A percentile compares a stretch with the other conserved stretches of the same genome.
Conservation (phyloP, 2,329 filamentous ascomycete genomes). For the Alternaria triticimaculans region DNA sequence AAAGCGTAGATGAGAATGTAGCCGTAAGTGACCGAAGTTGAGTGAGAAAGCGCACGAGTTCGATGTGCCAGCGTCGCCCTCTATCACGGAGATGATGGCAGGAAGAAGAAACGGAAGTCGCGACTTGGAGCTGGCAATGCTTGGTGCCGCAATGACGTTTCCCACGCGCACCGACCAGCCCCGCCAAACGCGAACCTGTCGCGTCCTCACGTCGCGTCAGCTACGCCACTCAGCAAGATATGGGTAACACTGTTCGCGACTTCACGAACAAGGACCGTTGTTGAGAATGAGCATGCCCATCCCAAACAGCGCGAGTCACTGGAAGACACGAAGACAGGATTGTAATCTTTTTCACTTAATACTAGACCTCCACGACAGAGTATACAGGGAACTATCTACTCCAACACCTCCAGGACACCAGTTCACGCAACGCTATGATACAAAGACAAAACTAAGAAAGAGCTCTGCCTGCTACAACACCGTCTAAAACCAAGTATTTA, state of each 20-base stretch:
- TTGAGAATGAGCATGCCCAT: neutral
- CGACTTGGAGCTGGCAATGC: neutral
- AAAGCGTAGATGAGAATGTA: neutral
- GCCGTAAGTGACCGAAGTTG: too few relatives aligned
- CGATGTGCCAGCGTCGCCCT: too few relatives aligned
- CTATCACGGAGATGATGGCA: neutral
- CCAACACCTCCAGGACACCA: neutral
- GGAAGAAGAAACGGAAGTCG: neutral
- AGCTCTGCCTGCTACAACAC: neutral
- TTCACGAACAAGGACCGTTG: fast-evolving
- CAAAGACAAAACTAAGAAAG: neutral
- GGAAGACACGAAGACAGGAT: neutral
- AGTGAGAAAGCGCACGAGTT: too few relatives aligned
- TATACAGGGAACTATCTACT: neutral
- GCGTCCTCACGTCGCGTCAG: neutral
- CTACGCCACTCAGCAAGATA: neutral
- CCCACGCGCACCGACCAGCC: neutral
- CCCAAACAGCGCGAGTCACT: too few relatives aligned
- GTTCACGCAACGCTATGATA: neutral
- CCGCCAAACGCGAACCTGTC: neutral
- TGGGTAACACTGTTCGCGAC: neutral
- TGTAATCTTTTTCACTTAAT: neutral
- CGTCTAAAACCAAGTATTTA: neutral
- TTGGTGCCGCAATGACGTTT: neutral
- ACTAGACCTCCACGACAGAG: neutral